Evolutionary conservation across 75 land plant genomes (phyloP), one percentile per base, ranked within the genome.

Genomic region (Gnetum montanum): DNA sequence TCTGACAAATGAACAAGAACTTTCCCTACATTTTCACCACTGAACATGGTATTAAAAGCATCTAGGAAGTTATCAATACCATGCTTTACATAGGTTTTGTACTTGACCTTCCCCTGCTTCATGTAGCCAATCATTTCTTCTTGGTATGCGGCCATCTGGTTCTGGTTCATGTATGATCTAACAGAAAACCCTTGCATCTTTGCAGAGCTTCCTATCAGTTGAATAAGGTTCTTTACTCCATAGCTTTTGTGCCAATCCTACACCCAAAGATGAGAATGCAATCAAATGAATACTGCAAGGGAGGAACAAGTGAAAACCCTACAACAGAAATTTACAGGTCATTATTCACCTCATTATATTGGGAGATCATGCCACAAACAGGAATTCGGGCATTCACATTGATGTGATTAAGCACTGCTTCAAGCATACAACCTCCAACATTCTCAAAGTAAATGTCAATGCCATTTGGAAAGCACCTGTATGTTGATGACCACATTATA

Each of bases 351-450:
- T 73, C 20, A 50, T 63, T 63, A 36, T 74, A 74, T 44, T 74
- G 68, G 36, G 77, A 74, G 25, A 74, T 59, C 77, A 74, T 74
- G 20, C 77, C 77, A 64, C 63, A 68, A 6, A 74, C 30, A 1
- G 62, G 46, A 10, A 74, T 74, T 1, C 74, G 55, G 40, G 68
- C 77, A 11, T 49, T 38, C 20, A 12, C 19, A 31, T 74, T 74
- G 43, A 74, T 63, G 47, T 74, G 62, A 27, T 74, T 70, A 22
- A 74, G 68, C 26, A 69, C 74, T 15, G 74, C 77, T 46, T 74
- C 77, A 22, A 74, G 58, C 77, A 70, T 74, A 15, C 53, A 51
- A 6, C 77, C 77, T 10, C 77, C 73, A 50, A 74, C 77, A 74
- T 74, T 74, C 12, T 74, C 77, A 19, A 74, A 58, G 54, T 74